Evolutionary conservation across 2,329 filamentous ascomycete genomes (phyloP), one percentile per base, ranked within the genome.

Genomic region (Curvularia hawaiiensis): DNA sequence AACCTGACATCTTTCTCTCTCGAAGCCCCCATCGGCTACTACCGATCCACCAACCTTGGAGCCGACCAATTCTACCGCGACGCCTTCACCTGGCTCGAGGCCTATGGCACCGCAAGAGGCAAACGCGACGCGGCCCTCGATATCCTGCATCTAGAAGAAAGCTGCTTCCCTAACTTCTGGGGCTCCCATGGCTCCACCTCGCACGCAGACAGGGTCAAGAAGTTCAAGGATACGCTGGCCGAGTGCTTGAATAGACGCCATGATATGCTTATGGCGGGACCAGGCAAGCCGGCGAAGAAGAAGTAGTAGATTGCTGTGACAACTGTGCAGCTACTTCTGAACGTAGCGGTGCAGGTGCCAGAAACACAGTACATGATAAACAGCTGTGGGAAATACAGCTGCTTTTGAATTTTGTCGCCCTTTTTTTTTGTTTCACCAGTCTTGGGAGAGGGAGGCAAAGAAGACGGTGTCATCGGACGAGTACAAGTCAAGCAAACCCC

Each of bases 61-160:
- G 74, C 74, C 1, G 66, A 64, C 10, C 66, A 70, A 24, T 49
- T 77, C 31, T 78, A 75, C 47, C 75, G 74, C 9, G 69, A 76
- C 44, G 73, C 67, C 0, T 75, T 75, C 30, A 66, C 69, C 4
- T 77, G 73, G 74, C 59, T 78, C 8, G 75, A 78, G 43, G 70
- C 69, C 0, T 60, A 75, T 10, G 73, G 65, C 3, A 46, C 49
- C 11, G 64, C 63, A 3, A 73, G 66, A 45, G 67, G 70, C 3
- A 68, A 61, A 28, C 18, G 55, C 3, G 73, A 75, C 54, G 74
- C 69, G 8, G 74, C 65, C 1, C 43, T 76, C 4, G 66, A 74
- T 16, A 3, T 73, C 18, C 26, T 74, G 18, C 40, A 64, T 3
- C 9, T 73, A 2, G 16, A 22, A 4, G 40, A 41, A 7, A 4